A percentile compares a stretch with the other conserved stretches of the same genome.
These are phyloP conservation scores for Histomonas meleagridis DNA, from an alignment of 208 protist genomes.

Conservation along the genomic window DNA sequence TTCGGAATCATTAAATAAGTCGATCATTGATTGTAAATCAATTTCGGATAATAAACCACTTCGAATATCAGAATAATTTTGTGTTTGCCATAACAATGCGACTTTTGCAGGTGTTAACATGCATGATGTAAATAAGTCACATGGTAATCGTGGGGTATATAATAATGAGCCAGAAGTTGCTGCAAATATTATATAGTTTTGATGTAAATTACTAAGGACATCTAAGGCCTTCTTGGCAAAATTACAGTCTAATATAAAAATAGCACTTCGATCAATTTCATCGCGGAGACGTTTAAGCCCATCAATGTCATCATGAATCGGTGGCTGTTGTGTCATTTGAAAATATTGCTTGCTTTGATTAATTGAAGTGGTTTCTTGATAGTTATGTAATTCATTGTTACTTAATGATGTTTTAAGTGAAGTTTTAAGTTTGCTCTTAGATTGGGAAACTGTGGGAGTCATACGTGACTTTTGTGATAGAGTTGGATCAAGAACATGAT, in stretches of 20 bases:
- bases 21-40: constrained; percentile 3
- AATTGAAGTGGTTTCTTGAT: too few species aligned
- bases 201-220: not conserved
- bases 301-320: not conserved
- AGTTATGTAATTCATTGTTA: too few species aligned
- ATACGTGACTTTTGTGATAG: not conserved
- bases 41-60: constrained; percentile 10
- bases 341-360: too few species aligned
- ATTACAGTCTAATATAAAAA: constrained; percentile 19
- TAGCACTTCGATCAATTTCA: not conserved
- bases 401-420: too few species aligned
- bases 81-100: not conserved
- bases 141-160: not conserved
- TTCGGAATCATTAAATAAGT: constrained; percentile 13
- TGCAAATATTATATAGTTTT: not conserved
- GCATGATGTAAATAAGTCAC: constrained; percentile 19
- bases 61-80: constrained; percentile 26
- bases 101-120: constrained; percentile 5
- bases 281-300: not conserved
- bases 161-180: constrained; percentile 2
- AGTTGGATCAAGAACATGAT: constrained; percentile 14
- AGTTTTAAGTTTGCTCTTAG: too few species aligned
- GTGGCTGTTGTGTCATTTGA: constrained; percentile 1
- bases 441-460: not conserved
- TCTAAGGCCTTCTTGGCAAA: not conserved